Evolutionary conservation across 495 filamentous ascomycete genomes (phyloP).

Genomic region (Tetracladium marchalianum): DNA sequence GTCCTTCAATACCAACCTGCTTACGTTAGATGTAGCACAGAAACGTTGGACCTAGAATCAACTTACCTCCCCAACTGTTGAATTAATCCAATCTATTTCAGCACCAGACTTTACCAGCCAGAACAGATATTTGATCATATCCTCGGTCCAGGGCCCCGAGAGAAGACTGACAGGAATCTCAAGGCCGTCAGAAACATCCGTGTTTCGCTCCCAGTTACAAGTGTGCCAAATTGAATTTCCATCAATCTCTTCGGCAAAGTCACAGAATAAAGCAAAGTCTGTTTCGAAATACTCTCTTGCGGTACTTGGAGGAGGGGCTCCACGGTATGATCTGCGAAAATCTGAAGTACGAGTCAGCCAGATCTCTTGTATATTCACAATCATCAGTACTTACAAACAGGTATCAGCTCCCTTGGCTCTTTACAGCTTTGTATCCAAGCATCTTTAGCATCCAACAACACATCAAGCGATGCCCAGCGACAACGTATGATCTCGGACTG

Average conservation of each 20-base stretch:
- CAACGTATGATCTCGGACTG: conserved; percentile 30
- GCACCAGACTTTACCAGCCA: conserved; percentile 17
- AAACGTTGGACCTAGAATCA: neutral
- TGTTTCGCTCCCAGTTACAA: neutral
- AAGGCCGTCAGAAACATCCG: neutral
- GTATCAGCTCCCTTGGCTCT: neutral
- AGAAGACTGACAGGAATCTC: conserved; percentile 9
- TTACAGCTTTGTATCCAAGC: conserved; percentile 9
- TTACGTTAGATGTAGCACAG: neutral
- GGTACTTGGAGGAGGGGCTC: neutral
- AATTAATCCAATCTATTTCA: conserved; percentile 10
- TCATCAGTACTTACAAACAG: neutral
- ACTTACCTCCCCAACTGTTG: conserved; percentile 17
- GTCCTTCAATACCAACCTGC: conserved; percentile 10
- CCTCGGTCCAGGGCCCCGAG: conserved; percentile 15
- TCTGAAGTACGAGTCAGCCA: neutral
- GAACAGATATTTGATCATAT: conserved; percentile 8
- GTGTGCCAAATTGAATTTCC: neutral
- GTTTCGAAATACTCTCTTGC: conserved; percentile 10
- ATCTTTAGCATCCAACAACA: conserved; percentile 24
- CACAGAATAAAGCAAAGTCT: conserved; percentile 11
- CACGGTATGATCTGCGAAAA: too few species aligned
- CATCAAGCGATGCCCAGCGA: conserved; percentile 34
- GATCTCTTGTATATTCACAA: too few species aligned
- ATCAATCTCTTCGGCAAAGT: neutral